Conservation (phyloP, 306 rosid species). For the Fragaria nilgerrensis region DNA sequence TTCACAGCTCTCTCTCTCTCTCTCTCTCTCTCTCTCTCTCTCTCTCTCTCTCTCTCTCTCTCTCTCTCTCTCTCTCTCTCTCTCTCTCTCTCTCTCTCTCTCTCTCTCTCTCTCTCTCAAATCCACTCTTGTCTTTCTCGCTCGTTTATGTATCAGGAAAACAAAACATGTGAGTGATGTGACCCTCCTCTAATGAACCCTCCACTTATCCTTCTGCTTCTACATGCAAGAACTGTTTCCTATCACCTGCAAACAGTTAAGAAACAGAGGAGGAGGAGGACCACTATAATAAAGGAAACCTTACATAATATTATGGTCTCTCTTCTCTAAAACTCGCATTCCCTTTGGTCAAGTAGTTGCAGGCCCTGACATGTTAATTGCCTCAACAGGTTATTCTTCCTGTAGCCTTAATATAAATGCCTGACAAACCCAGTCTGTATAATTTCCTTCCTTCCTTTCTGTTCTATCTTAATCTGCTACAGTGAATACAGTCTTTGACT, state of each 20-base stretch:
- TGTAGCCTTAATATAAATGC: constrained; percentile 16
- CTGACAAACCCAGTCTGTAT: constrained; percentile 17
- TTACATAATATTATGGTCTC: background rate
- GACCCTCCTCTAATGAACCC: background rate
- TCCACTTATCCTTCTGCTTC: background rate
- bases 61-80: too few relatives aligned
- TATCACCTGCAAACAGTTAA: background rate
- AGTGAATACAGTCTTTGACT: background rate
- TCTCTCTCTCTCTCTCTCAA: background rate
- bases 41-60: background rate
- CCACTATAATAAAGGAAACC: background rate
- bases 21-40: too few relatives aligned
- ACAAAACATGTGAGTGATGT: background rate
- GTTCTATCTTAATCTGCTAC: background rate
- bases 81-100: too few relatives aligned
- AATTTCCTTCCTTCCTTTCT: constrained; percentile 2
- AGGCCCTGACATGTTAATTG: constrained; percentile 15
- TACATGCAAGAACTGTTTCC: constrained; percentile 1
- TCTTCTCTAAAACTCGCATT: background rate
- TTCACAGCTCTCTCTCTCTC: background rate
- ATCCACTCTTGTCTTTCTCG: background rate
- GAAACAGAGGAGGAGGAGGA: background rate
- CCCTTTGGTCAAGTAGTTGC: constrained; percentile 7
- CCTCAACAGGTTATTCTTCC: constrained; percentile 15
- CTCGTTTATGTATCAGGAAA: background rate